phyloP scores from a whole-genome alignment of 805 yeast species.

The Candida boleticola region DNA sequence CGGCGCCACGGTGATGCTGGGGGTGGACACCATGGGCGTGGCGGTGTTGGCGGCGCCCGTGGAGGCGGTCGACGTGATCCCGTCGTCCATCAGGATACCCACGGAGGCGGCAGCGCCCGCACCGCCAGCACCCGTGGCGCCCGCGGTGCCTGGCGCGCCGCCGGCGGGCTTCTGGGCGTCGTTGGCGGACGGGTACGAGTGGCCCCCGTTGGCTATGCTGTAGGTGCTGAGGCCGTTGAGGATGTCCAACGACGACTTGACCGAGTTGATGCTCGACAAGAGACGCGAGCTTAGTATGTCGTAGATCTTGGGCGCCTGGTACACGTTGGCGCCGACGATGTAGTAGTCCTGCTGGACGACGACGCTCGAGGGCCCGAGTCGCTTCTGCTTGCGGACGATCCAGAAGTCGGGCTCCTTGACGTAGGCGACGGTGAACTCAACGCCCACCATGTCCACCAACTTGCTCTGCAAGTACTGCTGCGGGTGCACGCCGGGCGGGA shows the following conservation, averaged over 20 bases:
- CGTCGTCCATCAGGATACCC: not conserved
- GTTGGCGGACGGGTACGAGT: conserved; percentile 19
- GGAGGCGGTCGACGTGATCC: conserved; percentile 10
- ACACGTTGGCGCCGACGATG: conserved; percentile 87
- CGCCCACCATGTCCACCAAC: conserved; percentile 75
- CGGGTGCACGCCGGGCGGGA: conserved; percentile 31
- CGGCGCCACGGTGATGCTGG: not conserved
- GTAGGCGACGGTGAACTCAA: conserved; percentile 74
- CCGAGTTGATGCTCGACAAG: conserved; percentile 32
- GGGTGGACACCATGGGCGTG: conserved; percentile 4
- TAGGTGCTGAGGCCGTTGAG: conserved; percentile 32
- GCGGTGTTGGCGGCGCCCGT: conserved; percentile 11
- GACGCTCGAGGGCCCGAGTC: conserved; percentile 52
- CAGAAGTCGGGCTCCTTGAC: conserved; percentile 90
- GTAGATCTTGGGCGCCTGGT: conserved; percentile 80
- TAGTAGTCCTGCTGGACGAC: conserved; percentile 73
- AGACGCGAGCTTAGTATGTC: conserved; percentile 72
- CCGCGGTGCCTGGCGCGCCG: not conserved
- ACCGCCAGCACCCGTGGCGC: conserved; percentile 1
- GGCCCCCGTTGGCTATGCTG: conserved; percentile 35
- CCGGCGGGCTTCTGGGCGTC: not conserved
- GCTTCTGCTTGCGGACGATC: conserved; percentile 80
- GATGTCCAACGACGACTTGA: conserved; percentile 32
- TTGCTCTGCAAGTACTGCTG: conserved; percentile 49
- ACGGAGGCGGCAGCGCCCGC: not conserved